Percentiles rank a stretch among this genome's conserved stretches.
phyloP scores from a whole-genome alignment of 1,284 basidiomycete species.

The Ustilago nuda region DNA sequence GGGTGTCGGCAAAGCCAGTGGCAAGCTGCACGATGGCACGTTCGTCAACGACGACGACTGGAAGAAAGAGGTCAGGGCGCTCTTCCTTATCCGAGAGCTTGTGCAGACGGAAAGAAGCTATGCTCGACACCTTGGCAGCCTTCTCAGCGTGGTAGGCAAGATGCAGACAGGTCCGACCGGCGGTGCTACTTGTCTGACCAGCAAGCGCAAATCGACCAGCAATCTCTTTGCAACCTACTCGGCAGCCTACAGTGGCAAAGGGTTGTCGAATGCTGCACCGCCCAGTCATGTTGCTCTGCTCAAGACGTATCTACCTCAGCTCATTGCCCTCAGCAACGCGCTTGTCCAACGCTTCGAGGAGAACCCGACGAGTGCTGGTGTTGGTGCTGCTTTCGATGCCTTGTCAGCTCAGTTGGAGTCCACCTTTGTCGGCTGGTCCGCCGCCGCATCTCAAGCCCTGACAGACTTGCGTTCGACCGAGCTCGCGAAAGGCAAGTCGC shows the following conservation, averaged over 20 bases:
- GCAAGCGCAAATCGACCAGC: slow-evolving; percentile 39
- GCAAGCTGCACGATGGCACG: slow-evolving; percentile 53
- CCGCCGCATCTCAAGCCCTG: slow-evolving; percentile 33
- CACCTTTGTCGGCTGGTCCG: slow-evolving; percentile 62
- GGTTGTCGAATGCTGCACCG: slow-evolving; percentile 11
- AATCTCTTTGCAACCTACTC: slow-evolving; percentile 41
- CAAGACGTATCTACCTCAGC: slow-evolving; percentile 60
- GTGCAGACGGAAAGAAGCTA: slow-evolving; percentile 67
- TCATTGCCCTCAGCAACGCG: slow-evolving; percentile 65
- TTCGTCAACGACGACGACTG: slow-evolving; percentile 66
- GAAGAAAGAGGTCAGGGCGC: slow-evolving; percentile 66
- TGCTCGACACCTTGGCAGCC: slow-evolving; percentile 58
- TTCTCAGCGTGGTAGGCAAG: slow-evolving; percentile 56
- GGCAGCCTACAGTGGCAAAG: slow-evolving; percentile 18
- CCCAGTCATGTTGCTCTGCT: slow-evolving; percentile 56
- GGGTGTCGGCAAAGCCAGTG: slow-evolving; percentile 59
- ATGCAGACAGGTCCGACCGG: slow-evolving; percentile 14
- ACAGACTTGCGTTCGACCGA: slow-evolving; percentile 47
- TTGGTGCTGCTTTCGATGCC: slow-evolving; percentile 58
- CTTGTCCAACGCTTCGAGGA: slow-evolving; percentile 62
- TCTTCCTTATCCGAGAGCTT: slow-evolving; percentile 67
- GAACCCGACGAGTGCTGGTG: slow-evolving; percentile 63
- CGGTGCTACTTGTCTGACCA: slow-evolving; percentile 17
- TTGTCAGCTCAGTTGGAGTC: slow-evolving; percentile 59
- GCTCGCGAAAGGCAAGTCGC: slow-evolving; percentile 52